These are phyloP conservation scores for Fimicolochytrium jonesii DNA, from an alignment of 192 early-diverging fungal species.

Conservation along the genomic window DNA sequence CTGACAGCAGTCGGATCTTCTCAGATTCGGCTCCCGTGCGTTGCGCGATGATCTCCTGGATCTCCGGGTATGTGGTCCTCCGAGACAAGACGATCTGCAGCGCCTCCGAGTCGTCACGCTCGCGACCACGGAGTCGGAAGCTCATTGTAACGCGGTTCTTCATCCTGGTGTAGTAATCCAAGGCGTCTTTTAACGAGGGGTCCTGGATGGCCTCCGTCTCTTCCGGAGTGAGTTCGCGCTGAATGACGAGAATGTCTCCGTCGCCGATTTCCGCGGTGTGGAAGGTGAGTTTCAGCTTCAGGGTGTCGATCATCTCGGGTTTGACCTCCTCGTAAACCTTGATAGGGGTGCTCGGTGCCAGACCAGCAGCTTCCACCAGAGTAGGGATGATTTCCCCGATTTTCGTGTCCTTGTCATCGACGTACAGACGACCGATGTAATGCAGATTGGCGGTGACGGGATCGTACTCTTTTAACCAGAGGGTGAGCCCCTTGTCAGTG, in stretches of 20 bases:
- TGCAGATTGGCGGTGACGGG: slow-evolving; percentile 53
- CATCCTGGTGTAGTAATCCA: too few relatives aligned
- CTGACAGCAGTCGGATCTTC: slow-evolving; percentile 66
- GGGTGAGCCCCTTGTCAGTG: slow-evolving; percentile 39
- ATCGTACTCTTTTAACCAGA: slow-evolving; percentile 88
- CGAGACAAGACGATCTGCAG: slow-evolving; percentile 55
- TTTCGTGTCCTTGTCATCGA: slow-evolving; percentile 30
- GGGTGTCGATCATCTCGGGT: slow-evolving; percentile 81
- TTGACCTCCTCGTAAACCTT: slow-evolving; percentile 85
- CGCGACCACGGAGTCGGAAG: slow-evolving; percentile 52
- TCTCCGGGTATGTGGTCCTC: slow-evolving; percentile 62
- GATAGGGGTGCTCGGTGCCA: slow-evolving; percentile 56
- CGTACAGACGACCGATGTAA: slow-evolving; percentile 32
- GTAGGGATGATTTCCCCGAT: slow-evolving; percentile 59
- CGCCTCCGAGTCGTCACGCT: slow-evolving; percentile 31
- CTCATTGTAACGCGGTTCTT: slow-evolving; percentile 62
- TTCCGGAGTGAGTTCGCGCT: slow-evolving; percentile 31
- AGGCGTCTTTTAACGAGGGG: too few relatives aligned
- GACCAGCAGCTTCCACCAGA: slow-evolving; percentile 49
- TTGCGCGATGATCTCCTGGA: slow-evolving; percentile 57
- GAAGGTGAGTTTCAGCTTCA: slow-evolving; percentile 66
- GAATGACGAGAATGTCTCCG: slow-evolving; percentile 91
- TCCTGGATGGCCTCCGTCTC: slow-evolving; percentile 27
- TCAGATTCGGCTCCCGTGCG: slow-evolving; percentile 57
- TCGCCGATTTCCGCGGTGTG: slow-evolving; percentile 76